Base-by-base conservation (phyloP, 306 rosid species). In the Vigna mungo region DNA sequence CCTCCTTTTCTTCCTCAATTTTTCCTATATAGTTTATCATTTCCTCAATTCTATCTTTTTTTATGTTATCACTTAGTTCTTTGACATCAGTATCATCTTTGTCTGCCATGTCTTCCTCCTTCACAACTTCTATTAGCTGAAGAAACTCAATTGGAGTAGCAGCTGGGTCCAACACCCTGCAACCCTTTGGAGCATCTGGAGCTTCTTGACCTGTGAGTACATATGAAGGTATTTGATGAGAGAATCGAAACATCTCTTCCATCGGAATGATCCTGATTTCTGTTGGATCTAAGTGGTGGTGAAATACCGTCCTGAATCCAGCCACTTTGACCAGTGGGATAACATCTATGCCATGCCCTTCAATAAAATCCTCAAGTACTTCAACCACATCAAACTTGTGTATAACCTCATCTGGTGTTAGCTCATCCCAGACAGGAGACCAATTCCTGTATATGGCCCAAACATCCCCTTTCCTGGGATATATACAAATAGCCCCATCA, bases 151-250 rank as follows among this genome's bases (percentile, higher is more conserved):
- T 21, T 6, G 99, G 97, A 48, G 88, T 89, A 60, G 97, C 93
- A 44, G 97, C 97, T 44, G 99, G 97, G 72, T 95, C 97, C 84
- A 95, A 88, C 85, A 92, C 99, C 86, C 95, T 82, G 77, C 97
- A 95, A 84, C 97, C 97, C 75, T 82, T 90, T 68, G 93, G 98
- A 84, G 97, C 91, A 84, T 83, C 86, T 5, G 75, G 80, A 67
- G 87, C 88, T 88, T 92, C 97, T 79, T 76, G 88, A 76, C 97
- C 99, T 1, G 90, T 84, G 27, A 89, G 91, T 54, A 81, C 72
- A 61, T 74, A 68, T 11, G 99, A 89, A 70, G 97, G 99, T 64
- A 95, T 88, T 64, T 76, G 91, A 84, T 92, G 99, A 44, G 97
- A 95, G 87, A 95, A 89, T 36, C 84, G 91, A 79, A 89, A 86